Base-by-base conservation (phyloP, 2,329 filamentous ascomycete genomes). In the Alternaria ethzedia region DNA sequence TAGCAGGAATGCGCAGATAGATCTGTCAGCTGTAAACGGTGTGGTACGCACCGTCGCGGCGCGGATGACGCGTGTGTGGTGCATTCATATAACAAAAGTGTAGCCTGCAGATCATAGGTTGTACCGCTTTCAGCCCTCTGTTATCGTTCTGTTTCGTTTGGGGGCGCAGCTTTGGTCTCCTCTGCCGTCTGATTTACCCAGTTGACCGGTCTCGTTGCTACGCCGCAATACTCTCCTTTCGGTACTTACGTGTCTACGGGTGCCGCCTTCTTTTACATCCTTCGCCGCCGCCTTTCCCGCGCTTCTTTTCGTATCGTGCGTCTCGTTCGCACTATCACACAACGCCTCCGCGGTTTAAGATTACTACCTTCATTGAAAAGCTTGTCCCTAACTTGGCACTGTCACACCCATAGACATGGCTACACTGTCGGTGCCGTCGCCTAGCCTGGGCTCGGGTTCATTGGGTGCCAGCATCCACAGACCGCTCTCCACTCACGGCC, bases 401-500 rank as follows among this genome's bases (percentile, higher is more conserved):
- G 49, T 43, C 45, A 52, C 47, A 41, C 55, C 32, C 23, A 51
- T 56, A 57, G 55, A 49, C 49, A 74, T 74, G 71, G 62, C 67
- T 45, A 66, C 72, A 56, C 70, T 74, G 52, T 65, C 69, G 30
- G 66, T 72, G 47, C 68, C 72, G 57, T 69, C 73, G 21, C 72
- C 68, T 45, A 71, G 68, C 41, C 68, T 70, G 30, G 63, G 64
- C 46, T 64, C 70, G 43, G 66, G 68, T 55, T 72, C 75, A 49
- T 64, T 64, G 25, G 61, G 67, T 57, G 65, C 54, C 17, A 70
- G 69, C 59, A 56, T 70, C 30, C 74, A 73, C 63, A 64, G 71
- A 54, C 72, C 76, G 17, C 68, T 79, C 23, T 76, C 76, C 25
- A 72, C 63, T 54, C 75, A 78, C 65, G 76, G 75, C 25, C 65